Conservation (phyloP, 495 filamentous ascomycete genomes). For the Elasticomyces elasticus region DNA sequence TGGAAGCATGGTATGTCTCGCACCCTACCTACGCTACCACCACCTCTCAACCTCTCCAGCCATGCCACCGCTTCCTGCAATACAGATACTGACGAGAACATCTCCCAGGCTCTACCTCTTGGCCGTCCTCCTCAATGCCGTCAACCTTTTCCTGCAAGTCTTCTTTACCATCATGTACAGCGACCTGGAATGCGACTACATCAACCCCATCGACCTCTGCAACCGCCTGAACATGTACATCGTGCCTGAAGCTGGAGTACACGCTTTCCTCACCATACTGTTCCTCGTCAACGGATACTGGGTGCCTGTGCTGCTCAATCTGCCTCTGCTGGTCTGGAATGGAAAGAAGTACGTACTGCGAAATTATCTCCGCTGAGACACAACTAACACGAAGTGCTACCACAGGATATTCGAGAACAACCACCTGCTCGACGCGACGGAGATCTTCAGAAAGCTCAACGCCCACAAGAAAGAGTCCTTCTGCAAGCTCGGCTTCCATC, state of each 20-base stretch:
- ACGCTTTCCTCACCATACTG: slow-evolving; percentile 84
- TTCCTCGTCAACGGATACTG: slow-evolving; percentile 99
- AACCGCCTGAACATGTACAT: slow-evolving; percentile 99
- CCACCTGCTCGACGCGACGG: slow-evolving; percentile 92
- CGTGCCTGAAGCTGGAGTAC: slow-evolving; percentile 94
- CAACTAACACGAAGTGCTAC: neutral
- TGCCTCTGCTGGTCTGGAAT: slow-evolving; percentile 88
- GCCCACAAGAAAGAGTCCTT: slow-evolving; percentile 99
- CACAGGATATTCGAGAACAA: slow-evolving; percentile 89
- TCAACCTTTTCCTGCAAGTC: slow-evolving; percentile 99
- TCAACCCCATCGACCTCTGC: slow-evolving; percentile 99
- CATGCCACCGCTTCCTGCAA: neutral
- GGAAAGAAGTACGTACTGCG: slow-evolving; percentile 68
- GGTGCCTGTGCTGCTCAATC: slow-evolving; percentile 82
- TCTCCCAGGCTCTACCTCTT: slow-evolving; percentile 70
- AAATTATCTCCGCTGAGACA: neutral
- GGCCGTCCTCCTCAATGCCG: slow-evolving; percentile 98
- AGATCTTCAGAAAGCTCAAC: slow-evolving; percentile 98
- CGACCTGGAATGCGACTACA: slow-evolving; percentile 98
- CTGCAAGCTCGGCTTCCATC: slow-evolving; percentile 97
- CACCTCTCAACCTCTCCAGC: neutral
- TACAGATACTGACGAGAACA: neutral
- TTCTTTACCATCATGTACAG: slow-evolving; percentile 99
- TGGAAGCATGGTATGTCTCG: slow-evolving; percentile 3
- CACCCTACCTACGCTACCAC: neutral